These are phyloP conservation scores for Blumeria hordei DNA, from an alignment of 2,329 filamentous ascomycete genomes.

Conservation along the genomic window DNA sequence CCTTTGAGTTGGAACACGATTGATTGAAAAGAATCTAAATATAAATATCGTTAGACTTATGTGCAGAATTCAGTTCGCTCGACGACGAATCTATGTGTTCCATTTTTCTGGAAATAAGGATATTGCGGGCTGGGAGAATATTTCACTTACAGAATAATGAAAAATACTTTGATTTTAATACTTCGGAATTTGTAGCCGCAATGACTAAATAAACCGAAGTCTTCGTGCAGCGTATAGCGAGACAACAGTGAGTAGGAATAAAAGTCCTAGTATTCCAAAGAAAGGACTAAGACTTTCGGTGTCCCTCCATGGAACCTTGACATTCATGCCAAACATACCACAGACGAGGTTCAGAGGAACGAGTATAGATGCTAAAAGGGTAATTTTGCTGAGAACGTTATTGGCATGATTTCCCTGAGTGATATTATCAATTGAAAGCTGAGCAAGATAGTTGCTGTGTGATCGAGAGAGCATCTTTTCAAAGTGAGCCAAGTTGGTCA, in stretches of 20 bases:
- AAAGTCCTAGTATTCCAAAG: conserved; percentile 32
- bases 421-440: conserved; percentile 79
- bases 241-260: conserved; percentile 24
- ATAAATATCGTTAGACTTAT: too few relatives aligned
- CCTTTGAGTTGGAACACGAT: too few relatives aligned
- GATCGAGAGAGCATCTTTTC: conserved; percentile 91
- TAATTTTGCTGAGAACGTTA: conserved; percentile 80
- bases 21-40: too few relatives aligned
- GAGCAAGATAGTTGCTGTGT: conserved; percentile 89
- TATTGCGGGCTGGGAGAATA: too few relatives aligned
- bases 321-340: conserved; percentile 74
- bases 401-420: conserved; percentile 74
- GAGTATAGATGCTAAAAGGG: conserved; percentile 79
- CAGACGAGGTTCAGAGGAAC: conserved; percentile 45
- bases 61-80: too few relatives aligned
- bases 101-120: too few relatives aligned
- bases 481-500: conserved; percentile 83
- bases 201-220: conserved; percentile 12
- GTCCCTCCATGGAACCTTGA: conserved; percentile 39
- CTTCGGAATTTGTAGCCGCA: neutral
- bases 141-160: neutral
- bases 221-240: conserved; percentile 9
- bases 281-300: conserved; percentile 26
- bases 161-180: neutral
- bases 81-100: too few relatives aligned